Evolutionary conservation across 1,139 yeast species (phyloP).

Genomic region (Kodamaea arcana): DNA sequence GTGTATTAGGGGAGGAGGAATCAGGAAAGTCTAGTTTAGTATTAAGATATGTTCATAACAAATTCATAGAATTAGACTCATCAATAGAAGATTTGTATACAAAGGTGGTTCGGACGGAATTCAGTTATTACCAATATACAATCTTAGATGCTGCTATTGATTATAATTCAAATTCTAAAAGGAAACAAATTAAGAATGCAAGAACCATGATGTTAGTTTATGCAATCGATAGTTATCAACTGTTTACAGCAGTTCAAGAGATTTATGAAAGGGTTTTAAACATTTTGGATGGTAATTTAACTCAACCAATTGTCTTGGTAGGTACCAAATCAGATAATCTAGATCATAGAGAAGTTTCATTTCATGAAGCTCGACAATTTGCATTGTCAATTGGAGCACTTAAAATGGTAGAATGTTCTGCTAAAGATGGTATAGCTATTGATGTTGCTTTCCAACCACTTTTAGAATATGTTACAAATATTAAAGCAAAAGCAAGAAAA

Average conservation of each 20-base stretch:
- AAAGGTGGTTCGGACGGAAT: conserved; percentile 18
- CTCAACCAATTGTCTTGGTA: conserved; percentile 29
- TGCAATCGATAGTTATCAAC: conserved; percentile 23
- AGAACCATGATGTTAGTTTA: conserved; percentile 29
- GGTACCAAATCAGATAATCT: conserved; percentile 32
- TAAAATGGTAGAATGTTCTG: conserved; percentile 28
- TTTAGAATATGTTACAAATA: conserved; percentile 11
- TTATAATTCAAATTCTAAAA: conserved; percentile 23
- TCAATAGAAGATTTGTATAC: conserved; percentile 29
- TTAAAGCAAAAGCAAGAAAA: not conserved
- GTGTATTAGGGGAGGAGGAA: conserved; percentile 28
- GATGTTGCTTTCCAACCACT: conserved; percentile 29
- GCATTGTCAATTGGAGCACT: conserved; percentile 26
- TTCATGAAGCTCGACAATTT: conserved; percentile 27
- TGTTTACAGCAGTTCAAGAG: conserved; percentile 30
- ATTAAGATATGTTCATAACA: conserved; percentile 21
- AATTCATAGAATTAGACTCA: conserved; percentile 20
- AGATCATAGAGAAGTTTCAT: conserved; percentile 22
- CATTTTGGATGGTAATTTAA: conserved; percentile 7
- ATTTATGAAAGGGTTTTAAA: conserved; percentile 18
- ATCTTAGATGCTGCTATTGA: conserved; percentile 28
- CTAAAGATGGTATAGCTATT: conserved; percentile 19
- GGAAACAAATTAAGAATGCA: conserved; percentile 28
- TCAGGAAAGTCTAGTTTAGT: conserved; percentile 32
- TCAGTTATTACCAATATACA: conserved; percentile 21